Conservation (phyloP, 306 rosid species). For the Crotalaria pallida region DNA sequence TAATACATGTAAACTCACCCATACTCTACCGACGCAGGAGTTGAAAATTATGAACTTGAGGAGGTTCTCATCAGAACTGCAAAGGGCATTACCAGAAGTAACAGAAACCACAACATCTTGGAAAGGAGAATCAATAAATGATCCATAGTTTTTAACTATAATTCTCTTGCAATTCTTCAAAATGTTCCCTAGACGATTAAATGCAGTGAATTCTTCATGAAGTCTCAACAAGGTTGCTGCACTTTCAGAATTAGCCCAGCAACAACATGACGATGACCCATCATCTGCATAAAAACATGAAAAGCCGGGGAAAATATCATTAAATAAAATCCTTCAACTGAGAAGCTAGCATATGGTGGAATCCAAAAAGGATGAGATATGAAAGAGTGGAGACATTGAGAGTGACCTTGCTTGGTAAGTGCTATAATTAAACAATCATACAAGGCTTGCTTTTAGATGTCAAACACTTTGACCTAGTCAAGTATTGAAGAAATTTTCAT, state of each 20-base stretch:
- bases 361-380: not conserved
- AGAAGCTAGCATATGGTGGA: not conserved
- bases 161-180: conserved; percentile 49
- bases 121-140: conserved; percentile 45
- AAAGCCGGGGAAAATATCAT: not conserved
- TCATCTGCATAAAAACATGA: conserved; percentile 52
- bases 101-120: conserved; percentile 57
- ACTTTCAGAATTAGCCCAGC: conserved; percentile 84
- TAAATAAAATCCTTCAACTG: not conserved
- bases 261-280: conserved; percentile 73
- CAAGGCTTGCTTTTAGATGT: not conserved
- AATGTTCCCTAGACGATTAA: conserved; percentile 47
- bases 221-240: conserved; percentile 75
- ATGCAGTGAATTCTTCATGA: conserved; percentile 40
- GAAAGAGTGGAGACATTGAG: not conserved
- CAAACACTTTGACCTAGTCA: not conserved
- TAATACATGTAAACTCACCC: conserved; percentile 54
- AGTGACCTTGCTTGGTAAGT: not conserved
- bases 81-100: conserved; percentile 43
- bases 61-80: conserved; percentile 57
- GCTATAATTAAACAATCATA: not conserved
- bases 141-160: conserved; percentile 57
- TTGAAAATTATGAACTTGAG: conserved; percentile 52
- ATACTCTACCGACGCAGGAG: conserved; percentile 52
- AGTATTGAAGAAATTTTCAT: conserved; percentile 3